Percentiles rank a stretch among this genome's conserved stretches.
These are phyloP conservation scores for Globisporangium middletonii DNA, from an alignment of 352 stramenopile species.

Conservation along the genomic window DNA sequence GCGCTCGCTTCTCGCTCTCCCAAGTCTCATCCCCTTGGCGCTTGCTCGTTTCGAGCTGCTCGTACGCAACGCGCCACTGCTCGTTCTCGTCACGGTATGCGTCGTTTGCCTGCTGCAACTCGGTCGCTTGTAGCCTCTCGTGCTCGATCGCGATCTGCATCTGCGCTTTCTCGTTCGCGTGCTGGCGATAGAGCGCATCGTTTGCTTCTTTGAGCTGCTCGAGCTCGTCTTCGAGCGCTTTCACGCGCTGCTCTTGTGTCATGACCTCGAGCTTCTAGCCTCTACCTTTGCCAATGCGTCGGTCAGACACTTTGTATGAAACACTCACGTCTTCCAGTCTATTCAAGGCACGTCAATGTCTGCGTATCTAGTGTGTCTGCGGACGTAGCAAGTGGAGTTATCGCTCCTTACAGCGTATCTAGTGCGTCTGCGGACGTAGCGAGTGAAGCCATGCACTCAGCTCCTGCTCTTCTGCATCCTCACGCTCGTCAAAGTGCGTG, in stretches of 20 bases:
- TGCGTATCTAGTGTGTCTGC: too few species aligned
- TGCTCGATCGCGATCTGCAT: conserved; percentile 74
- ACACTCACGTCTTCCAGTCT: too few species aligned
- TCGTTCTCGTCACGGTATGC: conserved; percentile 50
- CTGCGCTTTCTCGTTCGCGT: conserved; percentile 69
- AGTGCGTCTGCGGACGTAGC: too few species aligned
- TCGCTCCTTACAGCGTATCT: too few species aligned
- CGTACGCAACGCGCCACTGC: conserved; percentile 55
- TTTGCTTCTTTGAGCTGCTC: conserved; percentile 44
- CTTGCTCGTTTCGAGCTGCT: conserved; percentile 44
- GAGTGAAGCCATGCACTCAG: neutral
- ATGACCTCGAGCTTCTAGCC: conserved; percentile 3
- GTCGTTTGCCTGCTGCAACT: conserved; percentile 36
- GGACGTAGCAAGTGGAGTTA: neutral
- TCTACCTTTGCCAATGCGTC: too few species aligned
- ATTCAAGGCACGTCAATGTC: too few species aligned
- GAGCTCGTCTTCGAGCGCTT: conserved; percentile 45
- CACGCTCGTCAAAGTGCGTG: neutral
- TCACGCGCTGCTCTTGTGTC: conserved; percentile 25
- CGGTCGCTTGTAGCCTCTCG: conserved; percentile 35
- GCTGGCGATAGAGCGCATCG: conserved; percentile 55
- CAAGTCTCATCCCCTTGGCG: conserved; percentile 38
- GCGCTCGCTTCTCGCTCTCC: conserved; percentile 33
- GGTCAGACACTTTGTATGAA: too few species aligned
- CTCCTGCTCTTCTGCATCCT: neutral